Conservation (phyloP, 768 basidiomycete genomes). For the Pleurotus pulmonarius region DNA sequence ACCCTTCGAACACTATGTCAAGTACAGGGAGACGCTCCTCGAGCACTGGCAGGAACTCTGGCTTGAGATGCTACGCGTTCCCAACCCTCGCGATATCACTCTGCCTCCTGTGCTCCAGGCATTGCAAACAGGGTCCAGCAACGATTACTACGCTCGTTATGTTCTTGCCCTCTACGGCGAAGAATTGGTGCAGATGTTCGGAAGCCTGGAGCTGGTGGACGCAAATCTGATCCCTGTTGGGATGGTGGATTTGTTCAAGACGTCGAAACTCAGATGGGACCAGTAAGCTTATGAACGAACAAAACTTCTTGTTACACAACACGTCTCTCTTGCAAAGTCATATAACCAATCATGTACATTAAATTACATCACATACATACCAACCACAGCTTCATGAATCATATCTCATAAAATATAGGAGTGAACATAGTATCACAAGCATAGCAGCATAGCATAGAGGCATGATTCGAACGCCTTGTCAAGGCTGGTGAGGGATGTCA, state of each 20-base stretch:
- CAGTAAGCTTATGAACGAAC: constrained; percentile 24
- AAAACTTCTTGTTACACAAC: no score
- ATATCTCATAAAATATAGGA: no score
- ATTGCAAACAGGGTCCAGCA: constrained; percentile 2
- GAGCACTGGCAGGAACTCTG: constrained; percentile 21
- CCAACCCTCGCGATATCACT: constrained; percentile 4
- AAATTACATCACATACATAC: no score
- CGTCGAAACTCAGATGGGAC: constrained; percentile 28
- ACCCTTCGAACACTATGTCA: constrained; percentile 24
- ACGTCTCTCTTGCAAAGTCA: no score
- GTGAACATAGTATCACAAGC: no score
- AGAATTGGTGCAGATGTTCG: constrained; percentile 34
- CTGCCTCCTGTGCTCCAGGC: constrained; percentile 14
- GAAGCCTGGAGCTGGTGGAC: constrained; percentile 35
- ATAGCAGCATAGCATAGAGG: no score
- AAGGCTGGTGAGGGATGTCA: no score
- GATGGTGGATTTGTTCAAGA: constrained; percentile 36
- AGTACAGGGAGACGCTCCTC: constrained; percentile 19
- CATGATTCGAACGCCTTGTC: no score
- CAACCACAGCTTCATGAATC: no score
- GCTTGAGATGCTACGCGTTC: constrained; percentile 17
- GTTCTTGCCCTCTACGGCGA: constrained; percentile 34
- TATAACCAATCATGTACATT: no score
- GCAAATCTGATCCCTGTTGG: constrained; percentile 34
- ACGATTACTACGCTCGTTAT: constrained; percentile 29